phyloP scores from a whole-genome alignment of 352 stramenopile genomes.

The Phytophthora pini region DNA sequence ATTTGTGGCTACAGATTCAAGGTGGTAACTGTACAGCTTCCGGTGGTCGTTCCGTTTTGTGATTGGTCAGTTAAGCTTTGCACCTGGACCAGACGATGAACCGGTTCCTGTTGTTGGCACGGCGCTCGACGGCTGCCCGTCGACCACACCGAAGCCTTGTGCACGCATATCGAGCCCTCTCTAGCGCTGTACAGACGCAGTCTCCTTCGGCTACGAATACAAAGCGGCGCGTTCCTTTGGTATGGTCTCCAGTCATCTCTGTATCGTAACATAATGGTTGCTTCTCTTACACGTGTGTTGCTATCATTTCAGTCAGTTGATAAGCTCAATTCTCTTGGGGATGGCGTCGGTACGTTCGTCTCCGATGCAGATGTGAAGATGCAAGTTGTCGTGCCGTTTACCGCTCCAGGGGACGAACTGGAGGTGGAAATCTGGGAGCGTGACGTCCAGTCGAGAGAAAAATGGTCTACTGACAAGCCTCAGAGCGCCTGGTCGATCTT shows the following conservation, averaged over 20 bases:
- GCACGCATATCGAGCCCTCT: neutral
- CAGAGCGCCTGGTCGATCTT: constrained; percentile 41
- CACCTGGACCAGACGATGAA: constrained; percentile 5
- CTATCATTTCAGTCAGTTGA: constrained; percentile 39
- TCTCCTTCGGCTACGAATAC: neutral
- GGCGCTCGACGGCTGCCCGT: neutral
- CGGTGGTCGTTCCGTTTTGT: neutral
- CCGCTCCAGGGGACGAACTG: constrained; percentile 57
- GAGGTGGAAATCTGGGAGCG: constrained; percentile 58
- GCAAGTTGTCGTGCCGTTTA: constrained; percentile 57
- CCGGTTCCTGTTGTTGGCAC: neutral
- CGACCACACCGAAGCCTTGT: neutral
- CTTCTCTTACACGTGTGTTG: neutral
- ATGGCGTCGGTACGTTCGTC: constrained; percentile 46
- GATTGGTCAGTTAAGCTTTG: constrained; percentile 13
- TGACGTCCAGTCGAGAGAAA: constrained; percentile 44
- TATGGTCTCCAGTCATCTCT: constrained; percentile 17
- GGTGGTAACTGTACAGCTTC: neutral
- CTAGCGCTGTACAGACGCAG: neutral
- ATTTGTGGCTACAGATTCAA: no score
- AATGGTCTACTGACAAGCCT: constrained; percentile 23
- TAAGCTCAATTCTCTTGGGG: constrained; percentile 51
- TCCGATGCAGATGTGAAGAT: constrained; percentile 23
- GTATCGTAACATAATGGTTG: neutral
- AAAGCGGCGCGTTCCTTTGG: constrained; percentile 29